phyloP scores from a whole-genome alignment of 345 rosid species.

The Pistacia vera region DNA sequence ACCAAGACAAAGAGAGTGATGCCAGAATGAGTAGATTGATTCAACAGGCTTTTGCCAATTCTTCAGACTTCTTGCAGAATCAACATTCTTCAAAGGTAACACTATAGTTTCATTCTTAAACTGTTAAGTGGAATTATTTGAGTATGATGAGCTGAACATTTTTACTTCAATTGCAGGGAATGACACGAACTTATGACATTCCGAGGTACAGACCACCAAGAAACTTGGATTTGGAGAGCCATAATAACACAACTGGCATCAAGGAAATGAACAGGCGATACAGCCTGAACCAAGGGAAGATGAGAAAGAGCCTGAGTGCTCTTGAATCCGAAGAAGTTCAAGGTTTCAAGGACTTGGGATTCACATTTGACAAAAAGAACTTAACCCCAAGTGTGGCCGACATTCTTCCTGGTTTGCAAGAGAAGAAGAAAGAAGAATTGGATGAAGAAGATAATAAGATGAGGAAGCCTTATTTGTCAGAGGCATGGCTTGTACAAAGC shows the following conservation, averaged over 20 bases:
- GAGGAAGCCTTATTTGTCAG: constrained; percentile 42
- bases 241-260: not conserved
- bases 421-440: constrained; percentile 22
- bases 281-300: constrained; percentile 18
- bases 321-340: constrained; percentile 48
- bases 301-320: constrained; percentile 46
- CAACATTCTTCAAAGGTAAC: constrained; percentile 38
- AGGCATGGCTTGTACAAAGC: constrained; percentile 38
- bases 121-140: too few species aligned
- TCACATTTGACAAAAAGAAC: constrained; percentile 39
- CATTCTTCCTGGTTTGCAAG: constrained; percentile 42
- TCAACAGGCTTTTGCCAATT: constrained; percentile 48
- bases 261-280: constrained; percentile 27
- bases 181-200: constrained; percentile 28
- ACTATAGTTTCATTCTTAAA: not conserved
- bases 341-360: constrained; percentile 53
- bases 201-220: constrained; percentile 49
- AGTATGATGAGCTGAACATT: not conserved
- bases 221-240: constrained; percentile 28
- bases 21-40: constrained; percentile 63
- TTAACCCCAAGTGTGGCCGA: constrained; percentile 31
- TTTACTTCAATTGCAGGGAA: constrained; percentile 19
- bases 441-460: not conserved
- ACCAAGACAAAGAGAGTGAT: constrained; percentile 47
- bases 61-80: constrained; percentile 25